Percentiles rank a stretch among this genome's conserved stretches.
These are phyloP conservation scores for Pholiota molesta DNA, from an alignment of 768 basidiomycete genomes.

Conservation along the genomic window DNA sequence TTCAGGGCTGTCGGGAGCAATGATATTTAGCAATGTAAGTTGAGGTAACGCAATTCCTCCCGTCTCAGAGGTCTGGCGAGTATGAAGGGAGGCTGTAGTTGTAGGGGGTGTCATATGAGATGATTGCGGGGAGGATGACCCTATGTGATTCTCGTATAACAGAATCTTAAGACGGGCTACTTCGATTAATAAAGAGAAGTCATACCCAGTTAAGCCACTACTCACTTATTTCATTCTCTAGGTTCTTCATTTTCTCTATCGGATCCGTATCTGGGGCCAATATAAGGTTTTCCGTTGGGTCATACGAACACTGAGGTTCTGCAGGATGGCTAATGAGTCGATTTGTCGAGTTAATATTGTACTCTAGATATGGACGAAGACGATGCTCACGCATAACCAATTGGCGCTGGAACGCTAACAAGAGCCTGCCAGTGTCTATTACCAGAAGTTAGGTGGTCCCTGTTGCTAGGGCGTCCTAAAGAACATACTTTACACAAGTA, in stretches of 20 bases:
- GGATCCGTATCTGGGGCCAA: slow-evolving; percentile 80
- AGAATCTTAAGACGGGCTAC: slow-evolving; percentile 66
- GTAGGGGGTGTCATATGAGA: slow-evolving; percentile 24
- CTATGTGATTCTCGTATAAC: slow-evolving; percentile 53
- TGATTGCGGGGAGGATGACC: slow-evolving; percentile 38
- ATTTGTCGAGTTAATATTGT: slow-evolving; percentile 6
- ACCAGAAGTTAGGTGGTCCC: slow-evolving; percentile 4
- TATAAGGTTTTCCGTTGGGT: slow-evolving; percentile 81
- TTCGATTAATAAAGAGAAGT: slow-evolving; percentile 13
- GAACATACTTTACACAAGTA: slow-evolving; percentile 80
- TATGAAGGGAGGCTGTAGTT: slow-evolving; percentile 20
- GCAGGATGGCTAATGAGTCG: slow-evolving; percentile 65
- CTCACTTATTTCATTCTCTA: slow-evolving; percentile 79
- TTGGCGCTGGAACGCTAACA: slow-evolving; percentile 83
- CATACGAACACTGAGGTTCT: slow-evolving; percentile 84
- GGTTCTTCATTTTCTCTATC: slow-evolving; percentile 72
- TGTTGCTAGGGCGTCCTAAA: not conserved
- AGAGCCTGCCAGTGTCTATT: slow-evolving; percentile 78
- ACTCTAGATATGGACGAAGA: slow-evolving; percentile 8
- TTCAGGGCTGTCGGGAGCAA: slow-evolving; percentile 40
- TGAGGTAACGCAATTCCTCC: slow-evolving; percentile 48
- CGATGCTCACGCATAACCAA: slow-evolving; percentile 75
- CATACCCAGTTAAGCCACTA: slow-evolving; percentile 1
- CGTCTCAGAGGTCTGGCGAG: slow-evolving; percentile 29
- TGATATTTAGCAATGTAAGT: slow-evolving; percentile 43